Evolutionary conservation across 2,329 filamentous ascomycete species (phyloP), one percentile per base, ranked within the genome.

Genomic region (Penicillium fuscoglaucum): DNA sequence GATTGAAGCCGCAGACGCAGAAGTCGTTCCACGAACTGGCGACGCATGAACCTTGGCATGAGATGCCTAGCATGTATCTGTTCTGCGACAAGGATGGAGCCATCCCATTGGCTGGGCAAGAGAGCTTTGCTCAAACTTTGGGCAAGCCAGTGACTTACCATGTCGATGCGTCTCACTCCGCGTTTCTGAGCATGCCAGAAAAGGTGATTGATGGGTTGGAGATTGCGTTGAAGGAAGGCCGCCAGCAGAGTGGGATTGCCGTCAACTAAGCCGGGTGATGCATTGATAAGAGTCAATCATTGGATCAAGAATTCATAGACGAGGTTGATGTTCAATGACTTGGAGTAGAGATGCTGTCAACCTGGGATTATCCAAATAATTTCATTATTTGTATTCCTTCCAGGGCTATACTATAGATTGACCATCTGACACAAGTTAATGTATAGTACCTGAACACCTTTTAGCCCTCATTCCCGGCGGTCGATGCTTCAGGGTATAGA

Each of bases 221-320:
- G 29, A 31, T 31, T 31, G 29, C 29, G 10, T 35, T 66, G 56
- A 72, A 62, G 55, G 70, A 35, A 9, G 57, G 60, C 0, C 45
- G 43, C 48, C 39, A 57, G 35, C 57, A 57, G 39, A 61, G 57
- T 57, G 57, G 57, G 13, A 61, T 60, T 35, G n/a, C 21, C 10
- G 43, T 31, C 4, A 47, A 39, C 17, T 54, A 21, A 19, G 8
- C 6, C 17, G 15, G 29, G 19, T 24, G 6, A 26, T 45, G 8
- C 4, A 31, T 21, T 33, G 4, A 15, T 33, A 41, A 10, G 3
- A 51, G 17, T 3, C 7, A 12, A 19, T 10, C 21, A 39, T 26
- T 37, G 21, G 12, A 12, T 26, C 6, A 37, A 26, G 9, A 28
- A 24, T 37, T 35, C 17, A 21, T 28, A n/a, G 5, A 10, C 8